phyloP scores from a whole-genome alignment of 1,284 basidiomycete genomes.

The Malassezia sp. region DNA sequence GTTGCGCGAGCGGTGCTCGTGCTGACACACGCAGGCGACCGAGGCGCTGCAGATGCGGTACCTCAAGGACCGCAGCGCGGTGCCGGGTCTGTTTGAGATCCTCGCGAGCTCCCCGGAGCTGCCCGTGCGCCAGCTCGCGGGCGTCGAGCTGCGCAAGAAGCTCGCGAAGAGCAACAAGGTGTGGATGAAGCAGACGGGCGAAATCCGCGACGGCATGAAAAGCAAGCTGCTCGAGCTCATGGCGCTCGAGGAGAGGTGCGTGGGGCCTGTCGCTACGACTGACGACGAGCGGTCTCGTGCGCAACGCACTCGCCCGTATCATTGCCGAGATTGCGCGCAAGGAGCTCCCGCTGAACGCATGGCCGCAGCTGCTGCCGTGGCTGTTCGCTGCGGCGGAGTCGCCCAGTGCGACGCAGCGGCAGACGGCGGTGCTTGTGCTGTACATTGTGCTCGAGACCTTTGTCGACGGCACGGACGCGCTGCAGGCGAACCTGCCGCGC shows the following conservation, averaged over 20 bases:
- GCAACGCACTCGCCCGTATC: slow-evolving; percentile 68
- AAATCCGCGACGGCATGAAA: slow-evolving; percentile 75
- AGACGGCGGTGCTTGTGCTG: slow-evolving; percentile 82
- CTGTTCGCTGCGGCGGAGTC: slow-evolving; percentile 70
- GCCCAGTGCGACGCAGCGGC: slow-evolving; percentile 62
- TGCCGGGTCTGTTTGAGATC: slow-evolving; percentile 81
- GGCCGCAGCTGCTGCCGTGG: slow-evolving; percentile 81
- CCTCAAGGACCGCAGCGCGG: slow-evolving; percentile 80
- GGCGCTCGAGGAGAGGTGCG: slow-evolving; percentile 63
- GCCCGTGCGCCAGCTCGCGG: slow-evolving; percentile 82
- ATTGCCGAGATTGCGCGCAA: slow-evolving; percentile 83
- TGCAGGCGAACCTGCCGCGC: slow-evolving; percentile 64
- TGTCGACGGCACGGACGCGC: slow-evolving; percentile 58
- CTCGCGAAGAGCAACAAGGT: slow-evolving; percentile 66
- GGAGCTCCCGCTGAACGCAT: slow-evolving; percentile 70
- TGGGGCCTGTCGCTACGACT: no score
- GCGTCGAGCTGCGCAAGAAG: slow-evolving; percentile 94
- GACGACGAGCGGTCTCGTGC: slow-evolving; percentile 72
- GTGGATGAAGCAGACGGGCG: slow-evolving; percentile 65
- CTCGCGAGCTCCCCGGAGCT: slow-evolving; percentile 69
- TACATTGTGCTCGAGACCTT: slow-evolving; percentile 85
- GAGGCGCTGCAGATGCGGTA: slow-evolving; percentile 55
- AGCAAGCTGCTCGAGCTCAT: slow-evolving; percentile 67
- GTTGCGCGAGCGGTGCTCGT: slow-evolving; percentile 8
- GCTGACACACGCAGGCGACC: slow-evolving; percentile 64